phyloP scores from a whole-genome alignment of 2,329 filamentous ascomycete species.

The Alternaria alternata region DNA sequence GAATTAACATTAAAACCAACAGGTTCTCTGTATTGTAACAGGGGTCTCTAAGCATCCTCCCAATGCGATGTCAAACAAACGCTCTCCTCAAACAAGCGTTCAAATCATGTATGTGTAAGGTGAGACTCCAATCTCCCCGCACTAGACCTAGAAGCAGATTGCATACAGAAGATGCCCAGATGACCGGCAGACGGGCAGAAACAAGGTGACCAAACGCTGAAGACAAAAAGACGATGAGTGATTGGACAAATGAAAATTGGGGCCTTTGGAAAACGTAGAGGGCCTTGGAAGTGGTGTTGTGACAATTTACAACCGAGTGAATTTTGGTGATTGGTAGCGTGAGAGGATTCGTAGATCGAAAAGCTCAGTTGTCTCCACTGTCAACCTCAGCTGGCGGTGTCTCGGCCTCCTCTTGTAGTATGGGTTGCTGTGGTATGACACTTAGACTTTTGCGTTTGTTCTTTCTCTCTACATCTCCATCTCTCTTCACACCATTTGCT shows the following conservation, averaged over 20 bases:
- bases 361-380: constrained; percentile 18
- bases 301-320: constrained; percentile 33
- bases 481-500: constrained; percentile 35
- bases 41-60: background rate
- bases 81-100: constrained; percentile 10
- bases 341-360: background rate
- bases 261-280: constrained; percentile 11
- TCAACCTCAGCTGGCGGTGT: constrained; percentile 32
- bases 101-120: constrained; percentile 14
- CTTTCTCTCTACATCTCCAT: constrained; percentile 43
- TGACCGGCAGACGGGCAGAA: constrained; percentile 19
- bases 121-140: constrained; percentile 1
- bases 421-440: constrained; percentile 35
- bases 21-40: constrained; percentile 3
- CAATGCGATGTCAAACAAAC: constrained; percentile 8
- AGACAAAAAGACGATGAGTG: constrained; percentile 12
- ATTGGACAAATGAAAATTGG: constrained; percentile 19
- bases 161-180: constrained; percentile 19
- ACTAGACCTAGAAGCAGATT: constrained; percentile 11
- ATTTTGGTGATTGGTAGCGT: constrained; percentile 12
- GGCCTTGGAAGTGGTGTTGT: constrained; percentile 8
- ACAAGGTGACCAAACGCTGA: constrained; percentile 13
- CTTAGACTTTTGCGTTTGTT: constrained; percentile 44
- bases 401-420: constrained; percentile 39
- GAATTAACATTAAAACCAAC: constrained; percentile 19